Base-by-base conservation (phyloP, 257 asterid species). In the Cruciata laevipes region DNA sequence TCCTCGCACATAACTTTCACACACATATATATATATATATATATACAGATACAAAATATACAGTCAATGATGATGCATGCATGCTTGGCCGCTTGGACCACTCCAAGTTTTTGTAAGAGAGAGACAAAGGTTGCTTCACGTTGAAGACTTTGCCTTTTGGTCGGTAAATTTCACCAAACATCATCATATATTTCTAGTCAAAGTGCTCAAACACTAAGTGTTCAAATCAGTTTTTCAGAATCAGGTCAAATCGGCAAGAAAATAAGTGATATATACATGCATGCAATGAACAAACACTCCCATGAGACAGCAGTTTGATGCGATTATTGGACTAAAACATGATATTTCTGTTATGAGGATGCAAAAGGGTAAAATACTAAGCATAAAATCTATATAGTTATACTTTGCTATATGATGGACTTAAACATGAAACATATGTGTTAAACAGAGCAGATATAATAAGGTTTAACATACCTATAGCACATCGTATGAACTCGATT, bases 81-180 rank as follows among this genome's bases (percentile, higher is more conserved):
- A n/a, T 4, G 24, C 58, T 42, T 42, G 14, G 13, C 20, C 27
- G 1, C 27, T 53, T n/a, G 37, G 60, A 33, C 71, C 49, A 23
- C 38, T 18, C 14, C 6, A 31, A 40, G 20, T 8, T 20, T 35
- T 3, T n/a, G 21, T 1, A 44, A 42, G 11, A 30, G 11, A 30
- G n/a, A 42, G 51, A 27, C 42, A 11, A 24, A 10, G 27, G 17
- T 21, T 31, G 17, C 17, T 31, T 47, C 37, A 25, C 33, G 23
- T n/a, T 31, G 13, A 70, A 35, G 66, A n/a, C 51, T 62, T 21
- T n/a, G 62, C 47, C 64, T 31, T 37, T 31, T 20, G 38, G 53
- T 61, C 53, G 53, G 52, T 31, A 6, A 7, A 4, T 49, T 49
- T 49, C 2, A n/a, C 31, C 11, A 10, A 52, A 67, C 68, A 31